phyloP scores from a whole-genome alignment of 768 basidiomycete genomes.

The Obba rivulosa region DNA sequence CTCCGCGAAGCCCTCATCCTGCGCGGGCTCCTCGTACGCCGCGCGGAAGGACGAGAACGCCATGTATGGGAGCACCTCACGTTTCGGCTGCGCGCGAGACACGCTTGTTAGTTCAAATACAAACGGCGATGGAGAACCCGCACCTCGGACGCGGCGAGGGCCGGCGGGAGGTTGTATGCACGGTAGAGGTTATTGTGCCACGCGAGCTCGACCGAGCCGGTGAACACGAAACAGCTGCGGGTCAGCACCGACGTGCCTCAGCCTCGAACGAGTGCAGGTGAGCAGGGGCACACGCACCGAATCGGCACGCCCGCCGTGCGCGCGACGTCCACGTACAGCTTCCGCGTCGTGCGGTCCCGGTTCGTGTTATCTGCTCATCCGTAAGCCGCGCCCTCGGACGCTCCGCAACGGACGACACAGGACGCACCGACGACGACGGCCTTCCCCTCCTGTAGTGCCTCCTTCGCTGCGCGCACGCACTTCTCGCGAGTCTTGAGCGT shows the following conservation, averaged over 20 bases:
- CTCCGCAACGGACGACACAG: background rate
- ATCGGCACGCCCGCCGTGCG: conserved; percentile 45
- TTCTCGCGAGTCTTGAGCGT: conserved; percentile 66
- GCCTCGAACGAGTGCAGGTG: background rate
- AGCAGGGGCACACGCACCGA: conserved; percentile 39
- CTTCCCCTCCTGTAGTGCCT: conserved; percentile 46
- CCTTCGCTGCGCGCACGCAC: conserved; percentile 63
- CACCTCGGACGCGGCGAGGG: conserved; percentile 38
- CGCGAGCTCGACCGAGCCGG: conserved; percentile 72
- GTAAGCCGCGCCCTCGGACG: background rate
- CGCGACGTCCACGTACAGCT: conserved; percentile 66
- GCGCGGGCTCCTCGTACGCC: conserved; percentile 60
- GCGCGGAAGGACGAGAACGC: conserved; percentile 56
- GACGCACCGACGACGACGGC: conserved; percentile 74
- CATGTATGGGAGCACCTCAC: conserved; percentile 51
- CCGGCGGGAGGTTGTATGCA: conserved; percentile 54
- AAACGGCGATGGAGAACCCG: conserved; percentile 6
- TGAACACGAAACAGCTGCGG: conserved; percentile 68
- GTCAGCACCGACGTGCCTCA: background rate
- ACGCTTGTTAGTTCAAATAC: conserved; percentile 1
- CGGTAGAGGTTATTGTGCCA: conserved; percentile 95
- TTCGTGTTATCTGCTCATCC: conserved; percentile 81
- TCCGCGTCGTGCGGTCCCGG: conserved; percentile 62
- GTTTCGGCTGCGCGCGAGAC: conserved; percentile 32
- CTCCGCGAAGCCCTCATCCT: conserved; percentile 71